Base-by-base conservation (phyloP, 192 early-diverging fungal genomes). In the Coemansia sp. region DNA sequence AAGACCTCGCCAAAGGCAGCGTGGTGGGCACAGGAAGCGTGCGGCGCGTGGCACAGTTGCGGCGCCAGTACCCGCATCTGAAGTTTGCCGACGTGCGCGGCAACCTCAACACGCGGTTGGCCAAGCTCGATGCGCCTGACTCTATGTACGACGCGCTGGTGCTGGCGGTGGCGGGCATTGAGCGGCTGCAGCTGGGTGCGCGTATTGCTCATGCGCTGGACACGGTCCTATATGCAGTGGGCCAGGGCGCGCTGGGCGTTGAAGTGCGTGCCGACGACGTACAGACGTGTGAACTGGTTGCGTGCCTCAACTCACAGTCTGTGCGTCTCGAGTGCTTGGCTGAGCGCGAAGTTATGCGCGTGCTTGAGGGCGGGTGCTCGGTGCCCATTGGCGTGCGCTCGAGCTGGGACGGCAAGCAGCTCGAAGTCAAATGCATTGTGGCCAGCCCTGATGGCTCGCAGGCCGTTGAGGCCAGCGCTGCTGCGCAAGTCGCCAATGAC, bases 321-420 rank as follows among this genome's bases (percentile, higher is more conserved):
- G 87, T 93, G 0, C 70, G 87, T 29, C 55, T 94, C 22, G 69
- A 85, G 47, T 94, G 92, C 59, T 69, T 84, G 37, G 88, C 91
- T 9, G 95, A 98, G 70, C 92, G 94, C 12, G 79, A 87, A 37
- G 84, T 95, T 65, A 94, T 96, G 93, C 85, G 90, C 23, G 83
- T 73, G 29, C 76, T 98, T 22, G 93, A 98, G 80, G 96, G 96
- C 38, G 96, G 96, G 3, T 98, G 96, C 82, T 91, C 87, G 53
- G 94, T 98, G 48, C 95, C 96, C 4, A 88, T 97, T 64, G 96
- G 95, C 32, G 94, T 95, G 14, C 85, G 75, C 61, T 85, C 91
- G 1, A 59, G 59, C 59, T 88, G 85, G 77, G 45, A 25, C 17
- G 54, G 52, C 15, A 39, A 27, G 14, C 19, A 22, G 39, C 74